Conservation (phyloP, 148 eudicot species). For the Suaeda aralocaspica region DNA sequence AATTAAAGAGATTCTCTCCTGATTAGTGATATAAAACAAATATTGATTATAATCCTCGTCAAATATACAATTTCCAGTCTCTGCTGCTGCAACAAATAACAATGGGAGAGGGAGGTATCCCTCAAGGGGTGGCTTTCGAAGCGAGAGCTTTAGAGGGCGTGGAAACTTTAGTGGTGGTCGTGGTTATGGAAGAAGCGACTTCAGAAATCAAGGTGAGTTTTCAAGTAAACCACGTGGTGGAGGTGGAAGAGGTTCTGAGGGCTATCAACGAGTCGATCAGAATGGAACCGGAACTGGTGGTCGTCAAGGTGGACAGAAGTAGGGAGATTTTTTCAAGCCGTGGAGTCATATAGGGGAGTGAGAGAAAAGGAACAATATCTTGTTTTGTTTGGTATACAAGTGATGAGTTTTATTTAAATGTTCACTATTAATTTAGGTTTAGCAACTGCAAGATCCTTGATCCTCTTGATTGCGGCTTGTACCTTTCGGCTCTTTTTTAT, state of each 20-base stretch:
- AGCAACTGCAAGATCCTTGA: constrained; percentile 8
- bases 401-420: constrained; percentile 7
- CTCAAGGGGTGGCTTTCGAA: constrained; percentile 45
- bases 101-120: constrained; percentile 52
- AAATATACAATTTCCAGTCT: constrained; percentile 7
- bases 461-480: constrained; percentile 17
- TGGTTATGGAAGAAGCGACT: constrained; percentile 33
- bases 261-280: constrained; percentile 50
- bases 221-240: constrained; percentile 30
- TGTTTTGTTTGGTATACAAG: constrained; percentile 16
- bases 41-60: neutral
- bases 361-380: constrained; percentile 3
- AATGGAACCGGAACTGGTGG: constrained; percentile 33
- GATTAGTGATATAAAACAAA: neutral
- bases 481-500: neutral
- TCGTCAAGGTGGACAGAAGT: constrained; percentile 27
- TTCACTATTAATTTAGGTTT: constrained; percentile 14
- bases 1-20: neutral
- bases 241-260: constrained; percentile 36
- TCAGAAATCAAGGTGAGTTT: constrained; percentile 33
- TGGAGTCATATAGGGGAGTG: constrained; percentile 1
- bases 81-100: constrained; percentile 28
- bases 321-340: constrained; percentile 6
- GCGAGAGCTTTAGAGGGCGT: constrained; percentile 37
- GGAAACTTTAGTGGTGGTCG: constrained; percentile 44